These are phyloP conservation scores for Globisporangium paddicum DNA, from an alignment of 352 stramenopile genomes.

Conservation along the genomic window DNA sequence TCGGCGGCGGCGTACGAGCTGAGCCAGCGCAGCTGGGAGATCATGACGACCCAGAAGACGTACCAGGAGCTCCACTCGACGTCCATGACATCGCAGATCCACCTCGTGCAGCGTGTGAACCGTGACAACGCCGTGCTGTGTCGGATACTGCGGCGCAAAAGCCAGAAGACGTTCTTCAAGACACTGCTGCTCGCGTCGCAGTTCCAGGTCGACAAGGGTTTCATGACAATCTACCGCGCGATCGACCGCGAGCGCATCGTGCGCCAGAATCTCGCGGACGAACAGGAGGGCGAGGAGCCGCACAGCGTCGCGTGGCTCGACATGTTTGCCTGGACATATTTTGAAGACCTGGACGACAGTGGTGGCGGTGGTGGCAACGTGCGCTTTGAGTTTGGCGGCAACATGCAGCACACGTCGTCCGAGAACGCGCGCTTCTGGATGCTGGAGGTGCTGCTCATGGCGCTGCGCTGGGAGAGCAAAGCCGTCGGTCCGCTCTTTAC, in stretches of 20 bases:
- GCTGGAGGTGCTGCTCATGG: slow-evolving; percentile 16
- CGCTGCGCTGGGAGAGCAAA: slow-evolving; percentile 11
- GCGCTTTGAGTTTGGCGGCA: slow-evolving; percentile 17
- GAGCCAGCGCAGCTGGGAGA: slow-evolving; percentile 24
- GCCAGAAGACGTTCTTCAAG: slow-evolving; percentile 22
- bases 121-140: slow-evolving; percentile 32
- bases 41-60: slow-evolving; percentile 29
- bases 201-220: slow-evolving; percentile 26
- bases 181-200: slow-evolving; percentile 34
- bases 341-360: slow-evolving; percentile 8
- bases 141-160: slow-evolving; percentile 23
- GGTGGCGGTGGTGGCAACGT: too few relatives aligned
- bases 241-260: slow-evolving; percentile 19
- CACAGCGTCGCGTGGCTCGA: slow-evolving; percentile 15
- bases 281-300: slow-evolving; percentile 11
- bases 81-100: slow-evolving; percentile 22
- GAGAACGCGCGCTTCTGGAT: slow-evolving; percentile 18
- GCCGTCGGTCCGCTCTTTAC: slow-evolving; percentile 9
- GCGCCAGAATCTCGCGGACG: slow-evolving; percentile 16
- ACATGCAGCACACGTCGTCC: slow-evolving; percentile 11
- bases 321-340: slow-evolving; percentile 20
- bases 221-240: slow-evolving; percentile 32
- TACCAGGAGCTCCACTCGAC: slow-evolving; percentile 30
- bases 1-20: slow-evolving; percentile 18
- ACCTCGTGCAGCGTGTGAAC: slow-evolving; percentile 29